Conservation (phyloP, 164 flowering plant species). For the Macadamia integrifolia region DNA sequence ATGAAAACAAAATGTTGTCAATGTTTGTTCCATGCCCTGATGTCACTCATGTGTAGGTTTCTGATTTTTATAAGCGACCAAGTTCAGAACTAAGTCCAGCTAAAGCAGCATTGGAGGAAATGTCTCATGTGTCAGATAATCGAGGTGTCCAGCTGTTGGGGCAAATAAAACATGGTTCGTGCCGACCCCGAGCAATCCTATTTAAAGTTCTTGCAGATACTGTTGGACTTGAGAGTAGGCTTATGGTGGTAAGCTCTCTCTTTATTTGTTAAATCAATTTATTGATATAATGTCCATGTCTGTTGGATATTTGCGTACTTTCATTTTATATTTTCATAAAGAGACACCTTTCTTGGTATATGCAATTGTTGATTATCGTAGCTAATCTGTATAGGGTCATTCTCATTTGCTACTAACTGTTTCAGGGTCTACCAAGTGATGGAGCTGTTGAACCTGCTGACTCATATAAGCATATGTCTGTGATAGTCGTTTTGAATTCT, state of each 20-base stretch:
- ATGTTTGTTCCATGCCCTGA: neutral
- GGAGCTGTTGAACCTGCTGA: slow-evolving; percentile 58
- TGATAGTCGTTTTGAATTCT: slow-evolving; percentile 75
- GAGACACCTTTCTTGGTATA: neutral
- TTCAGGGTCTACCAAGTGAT: slow-evolving; percentile 84
- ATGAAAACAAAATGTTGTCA: neutral
- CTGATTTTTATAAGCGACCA: slow-evolving; percentile 76
- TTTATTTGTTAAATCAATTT: neutral
- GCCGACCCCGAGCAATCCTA: slow-evolving; percentile 88
- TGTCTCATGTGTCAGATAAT: slow-evolving; percentile 43
- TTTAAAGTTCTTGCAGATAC: slow-evolving; percentile 98
- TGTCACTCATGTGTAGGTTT: slow-evolving; percentile 47
- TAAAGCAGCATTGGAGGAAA: slow-evolving; percentile 66
- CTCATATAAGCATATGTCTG: slow-evolving; percentile 90
- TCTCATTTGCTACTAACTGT: neutral
- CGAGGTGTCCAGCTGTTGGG: slow-evolving; percentile 77
- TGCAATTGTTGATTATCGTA: neutral
- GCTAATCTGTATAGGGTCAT: neutral
- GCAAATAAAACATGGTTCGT: slow-evolving; percentile 83
- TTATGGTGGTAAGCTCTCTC: slow-evolving; percentile 60
- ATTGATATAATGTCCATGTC: neutral
- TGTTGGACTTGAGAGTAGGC: slow-evolving; percentile 87
- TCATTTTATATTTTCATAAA: neutral
- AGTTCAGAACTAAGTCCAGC: slow-evolving; percentile 65
- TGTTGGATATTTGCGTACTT: neutral